phyloP scores from a whole-genome alignment of 108 stramenopile genomes.

The Heterococcus sp. region DNA sequence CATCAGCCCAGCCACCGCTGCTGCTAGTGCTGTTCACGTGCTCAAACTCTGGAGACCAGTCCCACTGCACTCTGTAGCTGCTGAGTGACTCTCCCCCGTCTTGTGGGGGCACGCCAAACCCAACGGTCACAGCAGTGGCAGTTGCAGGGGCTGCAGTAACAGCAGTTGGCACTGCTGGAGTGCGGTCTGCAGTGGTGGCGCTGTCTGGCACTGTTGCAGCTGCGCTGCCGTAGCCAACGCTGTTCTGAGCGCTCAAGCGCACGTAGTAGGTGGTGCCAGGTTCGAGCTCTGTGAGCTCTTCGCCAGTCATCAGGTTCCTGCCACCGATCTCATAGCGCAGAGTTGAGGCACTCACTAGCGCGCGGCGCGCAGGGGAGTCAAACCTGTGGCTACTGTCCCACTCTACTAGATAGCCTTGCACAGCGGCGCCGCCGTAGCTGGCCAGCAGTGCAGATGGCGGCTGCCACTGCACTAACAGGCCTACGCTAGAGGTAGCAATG shows the following conservation, averaged over 20 bases:
- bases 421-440: slow-evolving; percentile 65
- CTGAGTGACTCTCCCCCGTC: slow-evolving; percentile 73
- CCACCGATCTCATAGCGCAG: slow-evolving; percentile 64
- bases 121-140: slow-evolving; percentile 47
- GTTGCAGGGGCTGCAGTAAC: slow-evolving; percentile 28
- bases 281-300: slow-evolving; percentile 35
- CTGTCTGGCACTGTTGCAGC: slow-evolving; percentile 48
- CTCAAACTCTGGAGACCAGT: slow-evolving; percentile 55
- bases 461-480: slow-evolving; percentile 69
- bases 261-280: slow-evolving; percentile 1
- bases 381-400: slow-evolving; percentile 69
- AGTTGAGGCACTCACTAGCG: slow-evolving; percentile 44
- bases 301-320: slow-evolving; percentile 71
- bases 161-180: slow-evolving; percentile 54
- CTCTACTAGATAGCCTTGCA: slow-evolving; percentile 75
- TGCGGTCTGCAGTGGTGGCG: slow-evolving; percentile 61
- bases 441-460: slow-evolving; percentile 59
- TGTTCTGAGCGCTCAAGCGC: slow-evolving; percentile 24
- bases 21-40: slow-evolving; percentile 21
- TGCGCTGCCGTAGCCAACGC: slow-evolving; percentile 35
- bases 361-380: slow-evolving; percentile 62
- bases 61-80: slow-evolving; percentile 67
- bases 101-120: slow-evolving; percentile 59
- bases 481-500: slow-evolving; percentile 56
- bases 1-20: slow-evolving; percentile 35